Conservation (phyloP, 805 yeast genomes). For the Cyberlindnera americana region DNA sequence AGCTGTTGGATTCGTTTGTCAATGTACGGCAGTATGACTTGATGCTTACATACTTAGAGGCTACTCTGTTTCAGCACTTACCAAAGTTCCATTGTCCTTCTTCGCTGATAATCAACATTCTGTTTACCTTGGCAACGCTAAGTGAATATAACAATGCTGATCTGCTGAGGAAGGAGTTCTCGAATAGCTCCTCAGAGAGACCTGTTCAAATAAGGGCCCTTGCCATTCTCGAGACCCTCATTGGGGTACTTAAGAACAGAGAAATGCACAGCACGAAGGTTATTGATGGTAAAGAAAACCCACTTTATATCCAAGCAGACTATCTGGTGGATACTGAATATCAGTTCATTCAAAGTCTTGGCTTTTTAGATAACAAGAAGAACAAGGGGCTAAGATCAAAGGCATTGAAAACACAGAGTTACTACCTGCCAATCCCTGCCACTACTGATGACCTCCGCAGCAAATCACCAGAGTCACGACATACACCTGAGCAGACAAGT, state of each 20-base stretch:
- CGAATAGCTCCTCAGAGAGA: constrained; percentile 24
- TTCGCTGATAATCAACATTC: constrained; percentile 29
- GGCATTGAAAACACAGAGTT: constrained; percentile 9
- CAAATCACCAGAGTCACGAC: constrained; percentile 1
- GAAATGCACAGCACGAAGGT: constrained; percentile 1
- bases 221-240: constrained; percentile 27
- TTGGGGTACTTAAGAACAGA: constrained; percentile 12
- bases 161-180: constrained; percentile 26
- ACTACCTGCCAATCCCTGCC: constrained; percentile 11
- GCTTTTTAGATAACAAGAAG: constrained; percentile 8
- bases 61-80: constrained; percentile 20
- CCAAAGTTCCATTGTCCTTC: constrained; percentile 32
- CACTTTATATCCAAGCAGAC: constrained; percentile 5
- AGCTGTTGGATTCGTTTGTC: constrained; percentile 21
- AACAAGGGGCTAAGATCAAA: constrained; percentile 12
- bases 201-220: constrained; percentile 33
- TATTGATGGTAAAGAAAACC: not conserved
- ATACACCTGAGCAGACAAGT: not conserved
- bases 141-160: constrained; percentile 27
- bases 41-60: constrained; percentile 34
- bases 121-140: constrained; percentile 37
- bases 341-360: constrained; percentile 13
- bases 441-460: not conserved
- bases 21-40: constrained; percentile 33
- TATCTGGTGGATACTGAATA: constrained; percentile 16